Conservation (phyloP, 1,284 basidiomycete species). For the Heterobasidion occidentale region DNA sequence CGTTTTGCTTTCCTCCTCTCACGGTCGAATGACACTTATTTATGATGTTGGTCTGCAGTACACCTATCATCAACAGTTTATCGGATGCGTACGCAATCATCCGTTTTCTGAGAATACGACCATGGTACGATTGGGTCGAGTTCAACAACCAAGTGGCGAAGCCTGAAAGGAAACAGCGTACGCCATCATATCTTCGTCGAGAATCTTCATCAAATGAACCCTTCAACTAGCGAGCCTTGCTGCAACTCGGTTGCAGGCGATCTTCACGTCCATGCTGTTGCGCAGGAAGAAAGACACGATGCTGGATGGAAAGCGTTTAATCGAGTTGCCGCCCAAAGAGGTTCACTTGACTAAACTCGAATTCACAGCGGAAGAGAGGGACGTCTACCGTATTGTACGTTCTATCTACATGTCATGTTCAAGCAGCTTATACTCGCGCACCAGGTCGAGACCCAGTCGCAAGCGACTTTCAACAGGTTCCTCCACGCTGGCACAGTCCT, state of each 20-base stretch:
- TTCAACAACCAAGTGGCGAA: constrained; percentile 36
- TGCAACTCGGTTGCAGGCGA: constrained; percentile 40
- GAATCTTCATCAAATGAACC: background rate
- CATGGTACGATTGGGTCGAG: constrained; percentile 44
- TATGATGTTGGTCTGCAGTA: constrained; percentile 23
- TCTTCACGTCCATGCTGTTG: constrained; percentile 41
- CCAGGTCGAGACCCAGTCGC: constrained; percentile 45
- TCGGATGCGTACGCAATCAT: constrained; percentile 42
- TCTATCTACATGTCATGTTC: background rate
- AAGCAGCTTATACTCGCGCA: background rate
- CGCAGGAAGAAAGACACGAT: constrained; percentile 47
- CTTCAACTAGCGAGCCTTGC: constrained; percentile 33
- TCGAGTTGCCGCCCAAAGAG: constrained; percentile 48
- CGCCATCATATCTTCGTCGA: constrained; percentile 4
- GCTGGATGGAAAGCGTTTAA: constrained; percentile 52
- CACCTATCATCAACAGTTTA: constrained; percentile 49
- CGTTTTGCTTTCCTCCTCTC: constrained; percentile 7
- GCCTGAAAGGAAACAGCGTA: constrained; percentile 32
- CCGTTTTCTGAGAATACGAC: constrained; percentile 42
- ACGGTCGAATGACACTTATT: background rate
- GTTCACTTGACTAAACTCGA: constrained; percentile 39
- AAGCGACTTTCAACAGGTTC: constrained; percentile 51
- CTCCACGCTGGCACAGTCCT: constrained; percentile 48
- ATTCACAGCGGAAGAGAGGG: constrained; percentile 46
- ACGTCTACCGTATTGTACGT: constrained; percentile 44